Evolutionary conservation across 2,329 filamentous ascomycete species (phyloP), one percentile per base, ranked within the genome.

Genomic region (Stemphylium vesicarium): DNA sequence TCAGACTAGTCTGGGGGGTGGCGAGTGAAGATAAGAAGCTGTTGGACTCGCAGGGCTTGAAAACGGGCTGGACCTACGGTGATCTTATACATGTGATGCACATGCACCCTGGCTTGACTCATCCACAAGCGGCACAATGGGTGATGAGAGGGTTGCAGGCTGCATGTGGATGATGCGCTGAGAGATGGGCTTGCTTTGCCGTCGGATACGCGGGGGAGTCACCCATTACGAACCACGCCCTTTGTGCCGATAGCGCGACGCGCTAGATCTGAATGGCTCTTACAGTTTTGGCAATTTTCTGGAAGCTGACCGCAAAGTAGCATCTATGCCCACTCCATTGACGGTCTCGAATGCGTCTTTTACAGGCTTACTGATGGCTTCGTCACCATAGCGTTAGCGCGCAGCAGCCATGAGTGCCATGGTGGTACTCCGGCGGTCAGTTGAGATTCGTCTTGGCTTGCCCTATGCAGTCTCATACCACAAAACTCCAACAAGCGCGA

Each of bases 31-130:
- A 51, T 36, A 44, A 51, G 39, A 29, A 33, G 41, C 33, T 33
- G 31, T 10, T 24, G 54, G 33, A 26, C 22, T 41, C 41, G n/a
- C 24, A 48, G 24, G 16, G 29, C 36, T 24, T 37, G 32, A 31
- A 15, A 53, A 36, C 24, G 42, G 39, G 37, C 49, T 48, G 57
- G 50, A 16, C 44, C 18, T 39, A 48, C 33, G 45, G 33, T 38
- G 37, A 32, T 54, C 62, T 69, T 68, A 66, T 69, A 67, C 49
- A 55, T 47, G 9, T 35, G 42, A 33, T 36, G 45, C 39, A 32
- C 36, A 45, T 29, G 33, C 35, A 37, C 45, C 47, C 45, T 46
- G 46, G 29, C 32, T 63, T 70, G 65, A 68, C 62, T 68, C 66
- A 69, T 60, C 50, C 44, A 31, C 33, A 26, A 35, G 33, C 31